phyloP scores from a whole-genome alignment of 1,284 basidiomycete species.

The Pyrrhoderma noxium region DNA sequence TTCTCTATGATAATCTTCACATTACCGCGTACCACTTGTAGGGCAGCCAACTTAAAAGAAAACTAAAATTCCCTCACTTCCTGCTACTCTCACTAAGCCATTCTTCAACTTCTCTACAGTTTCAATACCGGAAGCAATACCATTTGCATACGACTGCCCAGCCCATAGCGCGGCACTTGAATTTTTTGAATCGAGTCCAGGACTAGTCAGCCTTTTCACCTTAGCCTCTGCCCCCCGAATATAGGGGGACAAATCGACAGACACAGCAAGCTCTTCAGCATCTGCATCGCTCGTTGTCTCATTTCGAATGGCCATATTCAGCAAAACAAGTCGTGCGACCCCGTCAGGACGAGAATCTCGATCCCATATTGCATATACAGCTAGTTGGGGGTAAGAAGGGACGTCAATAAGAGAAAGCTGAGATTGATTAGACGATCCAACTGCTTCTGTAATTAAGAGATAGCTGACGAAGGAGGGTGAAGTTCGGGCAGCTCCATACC shows the following conservation, averaged over 20 bases:
- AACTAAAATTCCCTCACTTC: conserved; percentile 30
- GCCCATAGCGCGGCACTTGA: conserved; percentile 28
- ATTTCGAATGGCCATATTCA: conserved; percentile 29
- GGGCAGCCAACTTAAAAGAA: conserved; percentile 26
- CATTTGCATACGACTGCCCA: conserved; percentile 29
- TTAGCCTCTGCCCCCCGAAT: conserved; percentile 17
- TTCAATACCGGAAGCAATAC: conserved; percentile 25
- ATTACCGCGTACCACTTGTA: too few species aligned
- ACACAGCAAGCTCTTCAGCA: conserved; percentile 19
- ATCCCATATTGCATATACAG: conserved; percentile 31
- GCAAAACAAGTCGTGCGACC: conserved; percentile 25
- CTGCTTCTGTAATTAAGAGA: conserved; percentile 30
- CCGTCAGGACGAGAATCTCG: conserved; percentile 15
- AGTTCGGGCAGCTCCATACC: conserved; percentile 28
- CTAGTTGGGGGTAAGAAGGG: conserved; percentile 23
- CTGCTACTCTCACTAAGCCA: conserved; percentile 24
- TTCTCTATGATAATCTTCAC: too few species aligned
- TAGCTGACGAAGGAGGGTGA: conserved; percentile 32
- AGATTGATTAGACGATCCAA: conserved; percentile 26
- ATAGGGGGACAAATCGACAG: conserved; percentile 24
- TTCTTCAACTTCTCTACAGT: conserved; percentile 23
- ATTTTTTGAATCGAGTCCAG: conserved; percentile 28
- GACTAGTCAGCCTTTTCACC: conserved; percentile 29
- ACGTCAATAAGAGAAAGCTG: conserved; percentile 25
- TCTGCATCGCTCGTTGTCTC: conserved; percentile 18